A percentile compares a stretch with the other conserved stretches of the same genome.
Evolutionary conservation across 2,329 filamentous ascomycete species (phyloP).

Genomic region (Cladosporium halotolerans): DNA sequence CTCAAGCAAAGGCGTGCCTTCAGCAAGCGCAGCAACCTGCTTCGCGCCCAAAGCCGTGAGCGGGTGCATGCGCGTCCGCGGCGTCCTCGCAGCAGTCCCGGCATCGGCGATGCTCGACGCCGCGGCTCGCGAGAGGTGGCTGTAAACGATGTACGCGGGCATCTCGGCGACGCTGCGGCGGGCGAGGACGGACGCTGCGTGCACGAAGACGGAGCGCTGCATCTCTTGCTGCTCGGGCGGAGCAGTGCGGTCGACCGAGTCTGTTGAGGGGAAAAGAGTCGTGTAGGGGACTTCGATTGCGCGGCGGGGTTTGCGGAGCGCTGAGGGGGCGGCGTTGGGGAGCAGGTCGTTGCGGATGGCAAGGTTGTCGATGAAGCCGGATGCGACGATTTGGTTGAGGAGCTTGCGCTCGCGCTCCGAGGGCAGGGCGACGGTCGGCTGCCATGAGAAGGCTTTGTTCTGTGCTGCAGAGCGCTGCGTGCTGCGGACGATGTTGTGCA

Average conservation of each 20-base stretch:
- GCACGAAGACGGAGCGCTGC: constrained; percentile 73
- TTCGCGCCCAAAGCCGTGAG: constrained; percentile 71
- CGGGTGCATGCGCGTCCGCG: constrained; percentile 81
- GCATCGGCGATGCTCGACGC: constrained; percentile 37
- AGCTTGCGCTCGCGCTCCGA: constrained; percentile 63
- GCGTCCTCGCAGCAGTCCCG: constrained; percentile 42
- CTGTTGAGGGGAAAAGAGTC: constrained; percentile 65
- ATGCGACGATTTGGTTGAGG: constrained; percentile 84
- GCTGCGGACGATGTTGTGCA: constrained; percentile 67
- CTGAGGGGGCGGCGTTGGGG: constrained; percentile 52
- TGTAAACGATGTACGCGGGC: constrained; percentile 82
- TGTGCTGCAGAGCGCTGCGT: constrained; percentile 13
- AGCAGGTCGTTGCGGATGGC: constrained; percentile 87
- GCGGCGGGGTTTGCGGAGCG: constrained; percentile 63
- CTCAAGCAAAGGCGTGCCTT: constrained; percentile 74
- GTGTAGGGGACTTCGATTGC: constrained; percentile 90
- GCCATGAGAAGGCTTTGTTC: constrained; percentile 25
- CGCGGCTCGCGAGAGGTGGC: constrained; percentile 67
- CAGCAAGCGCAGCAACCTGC: constrained; percentile 71
- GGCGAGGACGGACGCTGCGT: constrained; percentile 76
- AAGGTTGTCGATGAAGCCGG: constrained; percentile 89
- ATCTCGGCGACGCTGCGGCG: constrained; percentile 63
- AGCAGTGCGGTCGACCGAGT: constrained; percentile 18
- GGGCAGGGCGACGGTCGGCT: constrained; percentile 47
- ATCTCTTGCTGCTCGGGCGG: constrained; percentile 37